Conservation (phyloP, 768 basidiomycete species). For the Hygrophorus russula region DNA sequence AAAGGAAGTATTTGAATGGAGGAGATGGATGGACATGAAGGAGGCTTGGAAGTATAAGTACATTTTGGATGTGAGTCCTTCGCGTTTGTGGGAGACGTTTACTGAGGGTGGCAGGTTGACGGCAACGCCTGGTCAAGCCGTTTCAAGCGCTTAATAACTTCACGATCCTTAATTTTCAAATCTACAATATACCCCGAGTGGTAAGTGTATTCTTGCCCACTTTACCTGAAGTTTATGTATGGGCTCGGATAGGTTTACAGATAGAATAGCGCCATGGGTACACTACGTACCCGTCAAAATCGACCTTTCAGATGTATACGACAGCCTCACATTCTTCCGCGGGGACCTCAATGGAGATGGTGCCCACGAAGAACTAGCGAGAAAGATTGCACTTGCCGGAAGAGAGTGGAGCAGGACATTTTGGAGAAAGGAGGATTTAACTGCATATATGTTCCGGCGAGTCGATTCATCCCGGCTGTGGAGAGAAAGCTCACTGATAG, state of each 20-base stretch:
- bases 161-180: constrained; percentile 56
- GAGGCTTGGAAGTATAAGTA: constrained; percentile 53
- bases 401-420: constrained; percentile 30
- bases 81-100: neutral
- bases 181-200: constrained; percentile 68
- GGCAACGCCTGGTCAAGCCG: constrained; percentile 64
- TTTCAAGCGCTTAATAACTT: constrained; percentile 53
- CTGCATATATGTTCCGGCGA: constrained; percentile 34
- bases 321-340: constrained; percentile 63
- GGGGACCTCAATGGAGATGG: constrained; percentile 48
- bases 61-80: constrained; percentile 37
- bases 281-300: constrained; percentile 65
- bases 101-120: constrained; percentile 28
- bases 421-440: constrained; percentile 37
- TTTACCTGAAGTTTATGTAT: neutral
- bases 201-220: constrained; percentile 18
- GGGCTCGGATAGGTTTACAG: constrained; percentile 30
- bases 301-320: constrained; percentile 58
- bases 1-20: constrained; percentile 37
- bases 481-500: neutral
- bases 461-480: constrained; percentile 6
- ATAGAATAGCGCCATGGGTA: constrained; percentile 55
- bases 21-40: constrained; percentile 25
- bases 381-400: constrained; percentile 38
- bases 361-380: constrained; percentile 49